A percentile compares a stretch with the other conserved stretches of the same genome.
phyloP scores from a whole-genome alignment of 2,329 filamentous ascomycete species.

The Fusarium clavum region DNA sequence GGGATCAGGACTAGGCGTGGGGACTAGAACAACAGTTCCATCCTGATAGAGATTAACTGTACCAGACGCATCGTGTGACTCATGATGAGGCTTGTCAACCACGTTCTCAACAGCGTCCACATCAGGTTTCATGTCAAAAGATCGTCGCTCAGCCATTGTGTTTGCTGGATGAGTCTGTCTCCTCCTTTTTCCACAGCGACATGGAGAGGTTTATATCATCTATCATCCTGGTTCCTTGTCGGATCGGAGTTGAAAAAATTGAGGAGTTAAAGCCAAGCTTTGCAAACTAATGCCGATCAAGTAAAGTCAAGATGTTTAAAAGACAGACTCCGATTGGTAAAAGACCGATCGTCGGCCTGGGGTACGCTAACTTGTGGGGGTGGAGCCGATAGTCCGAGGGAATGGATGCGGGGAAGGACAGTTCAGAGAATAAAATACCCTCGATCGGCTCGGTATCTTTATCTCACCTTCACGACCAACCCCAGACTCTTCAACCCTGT shows the following conservation, averaged over 20 bases:
- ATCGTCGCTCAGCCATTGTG: constrained; percentile 15
- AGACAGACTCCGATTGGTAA: constrained; percentile 13
- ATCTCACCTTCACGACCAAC: too few relatives aligned
- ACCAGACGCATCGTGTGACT: constrained; percentile 3
- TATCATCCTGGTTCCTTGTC: not conserved
- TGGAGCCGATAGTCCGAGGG: constrained; percentile 24
- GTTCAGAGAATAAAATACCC: constrained; percentile 1
- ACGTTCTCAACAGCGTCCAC: constrained; percentile 8
- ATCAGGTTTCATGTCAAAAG: constrained; percentile 4
- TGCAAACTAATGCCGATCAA: not conserved
- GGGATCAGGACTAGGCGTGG: constrained; percentile 11
- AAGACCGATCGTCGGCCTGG: not conserved
- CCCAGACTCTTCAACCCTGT: not conserved
- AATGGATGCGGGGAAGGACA: constrained; percentile 13
- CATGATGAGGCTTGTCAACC: not conserved
- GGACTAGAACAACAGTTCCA: constrained; percentile 6
- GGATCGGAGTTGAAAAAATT: constrained; percentile 3
- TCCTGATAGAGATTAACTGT: constrained; percentile 16
- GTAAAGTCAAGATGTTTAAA: not conserved
- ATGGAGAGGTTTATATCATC: constrained; percentile 3
- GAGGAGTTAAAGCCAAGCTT: not conserved
- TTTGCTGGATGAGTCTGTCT: not conserved
- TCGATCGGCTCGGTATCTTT: constrained; percentile 28
- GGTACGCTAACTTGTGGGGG: constrained; percentile 1
- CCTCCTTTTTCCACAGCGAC: accelerated